A percentile compares a stretch with the other conserved stretches of the same genome.
These are phyloP conservation scores for Rhynchosporium graminicola DNA, from an alignment of 2,329 filamentous ascomycete species.

Conservation along the genomic window DNA sequence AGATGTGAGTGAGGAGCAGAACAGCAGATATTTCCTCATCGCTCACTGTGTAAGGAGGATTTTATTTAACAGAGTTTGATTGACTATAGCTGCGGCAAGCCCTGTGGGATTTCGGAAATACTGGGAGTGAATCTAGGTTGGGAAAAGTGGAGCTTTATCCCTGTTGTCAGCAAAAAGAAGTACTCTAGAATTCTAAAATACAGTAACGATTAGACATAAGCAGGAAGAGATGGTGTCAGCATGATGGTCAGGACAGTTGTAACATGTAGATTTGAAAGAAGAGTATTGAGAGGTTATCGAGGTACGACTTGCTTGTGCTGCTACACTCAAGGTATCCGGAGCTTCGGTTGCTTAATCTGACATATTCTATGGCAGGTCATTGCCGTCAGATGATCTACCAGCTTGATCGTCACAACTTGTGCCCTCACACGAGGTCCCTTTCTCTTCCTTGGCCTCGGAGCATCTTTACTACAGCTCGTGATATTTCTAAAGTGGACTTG, in stretches of 20 bases:
- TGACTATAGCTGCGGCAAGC: constrained; percentile 24
- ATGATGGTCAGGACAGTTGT: constrained; percentile 19
- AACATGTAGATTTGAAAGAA: neutral
- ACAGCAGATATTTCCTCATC: constrained; percentile 28
- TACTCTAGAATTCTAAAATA: neutral
- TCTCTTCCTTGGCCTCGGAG: neutral
- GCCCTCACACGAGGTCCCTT: neutral
- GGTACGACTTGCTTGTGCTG: too few relatives aligned
- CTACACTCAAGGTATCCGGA: neutral
- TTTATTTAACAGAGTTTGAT: constrained; percentile 25
- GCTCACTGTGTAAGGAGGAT: constrained; percentile 10
- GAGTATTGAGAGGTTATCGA: neutral
- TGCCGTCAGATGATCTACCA: neutral
- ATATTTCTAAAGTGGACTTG: constrained; percentile 28
- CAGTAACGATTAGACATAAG: neutral
- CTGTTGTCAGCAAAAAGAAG: constrained; percentile 19
- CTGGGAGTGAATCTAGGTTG: constrained; percentile 25
- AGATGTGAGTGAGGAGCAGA: constrained; percentile 24
- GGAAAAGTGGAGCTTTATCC: constrained; percentile 20
- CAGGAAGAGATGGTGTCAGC: neutral
- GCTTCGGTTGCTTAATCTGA: too few relatives aligned
- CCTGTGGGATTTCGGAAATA: constrained; percentile 29
- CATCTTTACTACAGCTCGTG: constrained; percentile 23
- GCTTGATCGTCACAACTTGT: neutral
- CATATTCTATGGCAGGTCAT: neutral